phyloP scores from a whole-genome alignment of 2,329 filamentous ascomycete species.

The Diaporthe destruens region DNA sequence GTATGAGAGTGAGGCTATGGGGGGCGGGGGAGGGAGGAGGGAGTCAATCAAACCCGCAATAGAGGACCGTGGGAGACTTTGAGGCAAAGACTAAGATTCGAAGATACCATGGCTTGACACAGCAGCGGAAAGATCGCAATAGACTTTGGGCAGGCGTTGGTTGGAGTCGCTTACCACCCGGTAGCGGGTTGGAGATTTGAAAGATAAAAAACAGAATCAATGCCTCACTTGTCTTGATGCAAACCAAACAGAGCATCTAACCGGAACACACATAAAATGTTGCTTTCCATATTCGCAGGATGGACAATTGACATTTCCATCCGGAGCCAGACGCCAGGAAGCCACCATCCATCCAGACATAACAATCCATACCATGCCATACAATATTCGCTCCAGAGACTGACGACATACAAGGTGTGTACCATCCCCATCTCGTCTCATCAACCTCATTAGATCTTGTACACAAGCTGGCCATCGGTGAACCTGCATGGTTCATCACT shows the following conservation, averaged over 20 bases:
- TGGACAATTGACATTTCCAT: constrained; percentile 7
- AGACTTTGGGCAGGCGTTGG: constrained; percentile 28
- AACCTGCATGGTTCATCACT: constrained; percentile 57
- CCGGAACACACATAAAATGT: not conserved
- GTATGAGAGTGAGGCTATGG: too few species aligned
- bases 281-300: constrained; percentile 6
- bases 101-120: constrained; percentile 28
- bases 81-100: not conserved
- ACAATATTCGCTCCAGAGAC: constrained; percentile 6
- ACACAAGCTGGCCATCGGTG: constrained; percentile 74
- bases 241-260: not conserved
- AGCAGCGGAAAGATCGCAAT: not conserved
- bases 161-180: not conserved
- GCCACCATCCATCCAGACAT: constrained; percentile 27
- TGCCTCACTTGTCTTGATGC: not conserved
- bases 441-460: constrained; percentile 69
- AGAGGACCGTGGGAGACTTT: not conserved
- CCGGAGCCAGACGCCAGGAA: constrained; percentile 30
- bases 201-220: not conserved
- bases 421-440: not conserved
- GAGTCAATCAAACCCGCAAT: too few species aligned
- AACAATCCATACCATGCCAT: not conserved
- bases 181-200: not conserved
- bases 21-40: too few species aligned
- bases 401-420: not conserved